Conservation (phyloP, 1,284 basidiomycete genomes). For the Taiwanofungus camphoratus region DNA sequence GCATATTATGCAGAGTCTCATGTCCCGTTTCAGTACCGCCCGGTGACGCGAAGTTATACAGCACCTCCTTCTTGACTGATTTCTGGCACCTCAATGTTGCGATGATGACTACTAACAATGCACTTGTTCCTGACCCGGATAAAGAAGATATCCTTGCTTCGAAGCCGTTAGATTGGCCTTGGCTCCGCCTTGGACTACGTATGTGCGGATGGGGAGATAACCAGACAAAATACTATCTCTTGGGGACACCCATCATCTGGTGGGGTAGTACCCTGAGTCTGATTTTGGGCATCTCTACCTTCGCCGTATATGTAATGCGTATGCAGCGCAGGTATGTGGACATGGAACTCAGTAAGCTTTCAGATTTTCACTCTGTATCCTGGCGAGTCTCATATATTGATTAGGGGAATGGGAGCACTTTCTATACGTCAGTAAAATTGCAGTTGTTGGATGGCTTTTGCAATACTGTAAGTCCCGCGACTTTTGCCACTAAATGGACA, state of each 20-base stretch:
- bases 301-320: slow-evolving; percentile 74
- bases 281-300: slow-evolving; percentile 45
- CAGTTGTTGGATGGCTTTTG: slow-evolving; percentile 87
- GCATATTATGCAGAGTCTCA: slow-evolving; percentile 3
- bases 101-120: slow-evolving; percentile 99
- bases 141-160: slow-evolving; percentile 97
- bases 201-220: slow-evolving; percentile 97
- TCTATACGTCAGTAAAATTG: slow-evolving; percentile 88
- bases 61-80: slow-evolving; percentile 91
- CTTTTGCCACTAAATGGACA: background rate
- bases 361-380: background rate
- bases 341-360: slow-evolving; percentile 73
- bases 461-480: slow-evolving; percentile 66
- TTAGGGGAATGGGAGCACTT: slow-evolving; percentile 91
- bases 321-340: slow-evolving; percentile 87
- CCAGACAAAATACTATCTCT: slow-evolving; percentile 89
- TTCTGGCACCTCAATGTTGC: slow-evolving; percentile 99
- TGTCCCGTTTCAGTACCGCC: slow-evolving; percentile 57
- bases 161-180: slow-evolving; percentile 91
- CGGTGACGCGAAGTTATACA: slow-evolving; percentile 80
- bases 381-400: background rate
- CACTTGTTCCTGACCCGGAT: slow-evolving; percentile 93
- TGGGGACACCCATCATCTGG: slow-evolving; percentile 92
- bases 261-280: slow-evolving; percentile 78
- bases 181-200: slow-evolving; percentile 80